These are phyloP conservation scores for Cercospora janseana DNA, from an alignment of 2,329 filamentous ascomycete species.

Conservation along the genomic window DNA sequence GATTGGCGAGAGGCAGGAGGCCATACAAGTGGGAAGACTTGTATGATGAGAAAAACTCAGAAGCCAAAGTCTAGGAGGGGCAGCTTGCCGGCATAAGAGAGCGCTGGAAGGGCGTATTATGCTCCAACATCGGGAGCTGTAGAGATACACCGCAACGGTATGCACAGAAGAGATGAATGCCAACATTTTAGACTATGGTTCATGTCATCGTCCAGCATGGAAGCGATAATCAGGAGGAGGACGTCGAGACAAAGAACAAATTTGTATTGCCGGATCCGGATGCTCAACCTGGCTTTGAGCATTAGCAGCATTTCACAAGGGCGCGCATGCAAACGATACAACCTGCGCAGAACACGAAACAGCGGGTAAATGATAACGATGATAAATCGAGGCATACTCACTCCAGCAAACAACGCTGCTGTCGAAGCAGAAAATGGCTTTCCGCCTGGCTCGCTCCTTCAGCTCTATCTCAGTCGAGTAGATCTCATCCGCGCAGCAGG, in stretches of 20 bases:
- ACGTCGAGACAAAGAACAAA: conserved; percentile 6
- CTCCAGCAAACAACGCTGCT: not conserved
- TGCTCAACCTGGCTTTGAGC: no score
- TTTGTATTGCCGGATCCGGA: conserved; percentile 1
- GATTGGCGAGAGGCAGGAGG: conserved; percentile 26
- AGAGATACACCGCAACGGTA: conserved; percentile 9
- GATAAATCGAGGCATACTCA: conserved; percentile 2
- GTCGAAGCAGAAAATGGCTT: not conserved
- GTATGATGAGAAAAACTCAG: conserved; percentile 27
- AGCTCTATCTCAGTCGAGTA: not conserved
- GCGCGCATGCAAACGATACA: no score
- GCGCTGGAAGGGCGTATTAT: not conserved
- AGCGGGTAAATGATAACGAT: not conserved
- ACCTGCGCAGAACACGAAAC: no score
- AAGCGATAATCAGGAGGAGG: not conserved
- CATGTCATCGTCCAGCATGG: not conserved
- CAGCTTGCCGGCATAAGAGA: not conserved
- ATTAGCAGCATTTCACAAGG: no score
- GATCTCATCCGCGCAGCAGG: not conserved
- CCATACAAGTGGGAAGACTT: conserved; percentile 28
- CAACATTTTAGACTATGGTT: not conserved
- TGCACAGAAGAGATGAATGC: conserved; percentile 3
- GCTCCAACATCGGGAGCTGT: conserved; percentile 4
- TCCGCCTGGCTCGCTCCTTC: not conserved
- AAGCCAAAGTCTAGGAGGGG: conserved; percentile 13